Conservation (phyloP, 257 asterid genomes). For the Scutellaria barbata region DNA sequence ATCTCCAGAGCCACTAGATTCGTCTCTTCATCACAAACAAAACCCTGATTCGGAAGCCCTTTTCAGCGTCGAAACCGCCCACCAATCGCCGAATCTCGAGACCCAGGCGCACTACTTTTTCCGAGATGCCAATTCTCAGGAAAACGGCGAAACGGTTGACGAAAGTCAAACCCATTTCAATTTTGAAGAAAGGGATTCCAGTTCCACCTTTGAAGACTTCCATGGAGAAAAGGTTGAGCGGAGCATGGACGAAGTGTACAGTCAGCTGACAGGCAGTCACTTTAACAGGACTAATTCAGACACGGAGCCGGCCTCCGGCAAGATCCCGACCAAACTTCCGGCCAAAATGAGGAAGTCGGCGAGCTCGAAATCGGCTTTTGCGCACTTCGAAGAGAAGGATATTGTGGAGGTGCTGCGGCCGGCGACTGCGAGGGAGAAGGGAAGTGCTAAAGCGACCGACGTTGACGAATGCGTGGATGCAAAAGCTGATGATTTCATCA, state of each 20-base stretch:
- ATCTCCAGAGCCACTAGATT: slow-evolving; percentile 46
- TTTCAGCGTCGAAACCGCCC: slow-evolving; percentile 16
- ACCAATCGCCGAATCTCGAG: slow-evolving; percentile 31
- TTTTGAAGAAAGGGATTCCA: slow-evolving; percentile 25
- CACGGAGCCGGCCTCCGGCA: slow-evolving; percentile 60
- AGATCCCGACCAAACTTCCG: slow-evolving; percentile 49
- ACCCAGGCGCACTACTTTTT: slow-evolving; percentile 51
- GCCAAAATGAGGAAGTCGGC: slow-evolving; percentile 74
- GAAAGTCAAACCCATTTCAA: slow-evolving; percentile 28
- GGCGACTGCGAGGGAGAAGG: slow-evolving; percentile 62
- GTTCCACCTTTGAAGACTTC: background rate
- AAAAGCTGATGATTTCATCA: slow-evolving; percentile 81
- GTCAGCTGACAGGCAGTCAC: slow-evolving; percentile 42
- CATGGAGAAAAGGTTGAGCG: slow-evolving; percentile 14
- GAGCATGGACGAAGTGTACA: slow-evolving; percentile 69
- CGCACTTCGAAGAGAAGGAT: slow-evolving; percentile 55
- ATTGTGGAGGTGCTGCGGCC: slow-evolving; percentile 73
- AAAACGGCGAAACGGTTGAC: slow-evolving; percentile 14
- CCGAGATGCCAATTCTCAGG: slow-evolving; percentile 37
- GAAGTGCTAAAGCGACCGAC: slow-evolving; percentile 41
- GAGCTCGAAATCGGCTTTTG: slow-evolving; percentile 64
- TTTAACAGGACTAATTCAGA: slow-evolving; percentile 63
- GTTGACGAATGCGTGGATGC: slow-evolving; percentile 74
- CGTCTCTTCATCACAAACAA: slow-evolving; percentile 30
- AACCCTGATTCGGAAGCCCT: slow-evolving; percentile 45